Evolutionary conservation across 1,284 basidiomycete species (phyloP).

Genomic region (Cryptococcus jaspeensis): DNA sequence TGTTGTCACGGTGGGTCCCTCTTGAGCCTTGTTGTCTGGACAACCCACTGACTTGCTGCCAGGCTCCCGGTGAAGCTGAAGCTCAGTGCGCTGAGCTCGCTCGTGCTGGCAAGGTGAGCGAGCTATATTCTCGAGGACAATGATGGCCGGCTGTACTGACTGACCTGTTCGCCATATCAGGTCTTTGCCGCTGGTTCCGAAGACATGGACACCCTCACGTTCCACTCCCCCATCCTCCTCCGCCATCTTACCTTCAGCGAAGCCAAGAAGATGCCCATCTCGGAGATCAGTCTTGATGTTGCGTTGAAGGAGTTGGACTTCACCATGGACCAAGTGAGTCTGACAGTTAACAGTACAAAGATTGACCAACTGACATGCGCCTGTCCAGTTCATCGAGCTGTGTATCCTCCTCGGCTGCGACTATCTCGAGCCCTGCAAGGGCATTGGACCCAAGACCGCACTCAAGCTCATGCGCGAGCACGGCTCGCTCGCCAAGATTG

Average conservation of each 20-base stretch:
- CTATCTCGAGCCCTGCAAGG: constrained; percentile 71
- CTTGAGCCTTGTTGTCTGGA: background rate
- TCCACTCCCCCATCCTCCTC: constrained; percentile 84
- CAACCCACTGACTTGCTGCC: background rate
- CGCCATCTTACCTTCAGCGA: constrained; percentile 99
- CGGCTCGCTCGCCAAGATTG: constrained; percentile 73
- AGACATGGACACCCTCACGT: constrained; percentile 99
- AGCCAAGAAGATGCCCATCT: constrained; percentile 96
- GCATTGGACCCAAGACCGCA: constrained; percentile 71
- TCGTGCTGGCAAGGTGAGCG: constrained; percentile 77
- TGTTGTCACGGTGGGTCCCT: constrained; percentile 69
- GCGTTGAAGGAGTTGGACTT: constrained; percentile 87
- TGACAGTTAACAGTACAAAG: background rate
- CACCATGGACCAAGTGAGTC: constrained; percentile 79
- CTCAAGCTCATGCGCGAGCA: constrained; percentile 89
- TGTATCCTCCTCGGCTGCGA: constrained; percentile 98
- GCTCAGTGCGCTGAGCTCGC: constrained; percentile 98
- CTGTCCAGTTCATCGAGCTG: constrained; percentile 83
- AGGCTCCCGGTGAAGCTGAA: constrained; percentile 98
- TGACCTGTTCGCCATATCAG: constrained; percentile 53
- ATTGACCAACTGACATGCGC: background rate
- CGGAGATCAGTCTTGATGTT: constrained; percentile 79
- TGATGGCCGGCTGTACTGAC: background rate
- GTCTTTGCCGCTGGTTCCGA: constrained; percentile 97
- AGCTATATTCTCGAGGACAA: constrained; percentile 2